Percentiles rank a stretch among this genome's conserved stretches.
Conservation (phyloP, 2,329 filamentous ascomycete species). For the Calonectria pteridis region DNA sequence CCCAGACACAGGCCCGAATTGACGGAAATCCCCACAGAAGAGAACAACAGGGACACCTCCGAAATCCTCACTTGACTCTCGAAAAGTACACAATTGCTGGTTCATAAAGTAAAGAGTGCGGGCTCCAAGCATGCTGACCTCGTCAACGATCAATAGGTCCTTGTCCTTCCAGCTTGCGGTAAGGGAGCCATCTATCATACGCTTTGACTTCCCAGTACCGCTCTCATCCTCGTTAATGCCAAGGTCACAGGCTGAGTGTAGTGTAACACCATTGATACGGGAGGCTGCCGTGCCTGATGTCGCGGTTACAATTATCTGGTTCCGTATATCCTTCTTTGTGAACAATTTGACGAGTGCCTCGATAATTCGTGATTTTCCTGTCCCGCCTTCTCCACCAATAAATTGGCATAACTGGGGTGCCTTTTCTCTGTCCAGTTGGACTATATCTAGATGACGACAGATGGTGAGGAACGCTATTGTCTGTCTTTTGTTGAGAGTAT, state of each 20-base stretch:
- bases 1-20: not conserved
- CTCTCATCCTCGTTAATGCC: not conserved
- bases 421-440: too few species aligned
- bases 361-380: constrained; percentile 8
- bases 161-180: not conserved
- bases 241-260: constrained; percentile 6
- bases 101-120: not conserved
- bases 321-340: not conserved
- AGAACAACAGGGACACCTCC: not conserved
- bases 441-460: too few species aligned
- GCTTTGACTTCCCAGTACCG: not conserved
- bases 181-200: not conserved
- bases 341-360: constrained; percentile 7
- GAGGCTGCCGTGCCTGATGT: not conserved
- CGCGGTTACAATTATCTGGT: constrained; percentile 4
- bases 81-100: not conserved
- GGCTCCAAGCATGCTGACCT: not conserved
- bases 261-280: constrained; percentile 7
- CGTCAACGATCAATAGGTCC: not conserved
- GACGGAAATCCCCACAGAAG: not conserved
- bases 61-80: not conserved
- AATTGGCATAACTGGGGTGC: not conserved
- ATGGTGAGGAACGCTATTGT: too few species aligned
- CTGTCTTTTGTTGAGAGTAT: too few species aligned
- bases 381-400: constrained; percentile 1